Evolutionary conservation across 768 basidiomycete genomes (phyloP).

Genomic region (Xanthoconium purpureum): DNA sequence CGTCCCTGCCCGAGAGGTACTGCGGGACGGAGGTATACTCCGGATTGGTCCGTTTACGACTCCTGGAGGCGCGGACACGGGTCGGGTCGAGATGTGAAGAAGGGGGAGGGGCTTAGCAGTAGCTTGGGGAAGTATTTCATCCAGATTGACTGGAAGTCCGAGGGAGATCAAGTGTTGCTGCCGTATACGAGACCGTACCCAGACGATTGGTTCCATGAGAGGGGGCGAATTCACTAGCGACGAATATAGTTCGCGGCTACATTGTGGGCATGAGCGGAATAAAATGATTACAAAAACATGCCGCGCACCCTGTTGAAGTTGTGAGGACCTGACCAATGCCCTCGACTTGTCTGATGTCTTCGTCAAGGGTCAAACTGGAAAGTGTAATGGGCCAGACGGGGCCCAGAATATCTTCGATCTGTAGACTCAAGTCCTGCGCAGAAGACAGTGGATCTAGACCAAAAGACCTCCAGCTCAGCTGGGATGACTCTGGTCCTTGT

Average conservation of each 20-base stretch:
- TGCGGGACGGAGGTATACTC: constrained; percentile 33
- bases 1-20: constrained; percentile 53
- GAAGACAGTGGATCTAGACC: constrained; percentile 63
- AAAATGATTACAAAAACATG: constrained; percentile 17
- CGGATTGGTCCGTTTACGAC: constrained; percentile 39
- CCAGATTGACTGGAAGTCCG: constrained; percentile 92
- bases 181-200: constrained; percentile 90
- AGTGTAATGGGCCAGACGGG: constrained; percentile 63
- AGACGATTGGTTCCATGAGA: constrained; percentile 81
- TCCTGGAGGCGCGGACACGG: constrained; percentile 76
- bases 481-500: constrained; percentile 39
- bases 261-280: constrained; percentile 16
- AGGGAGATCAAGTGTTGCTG: constrained; percentile 88
- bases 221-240: constrained; percentile 68
- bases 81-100: constrained; percentile 79
- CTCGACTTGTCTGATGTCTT: constrained; percentile 74
- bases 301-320: constrained; percentile 64
- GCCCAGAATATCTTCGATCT: constrained; percentile 62
- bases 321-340: constrained; percentile 79
- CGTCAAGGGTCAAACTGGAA: constrained; percentile 56
- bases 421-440: constrained; percentile 51
- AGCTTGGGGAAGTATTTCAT: constrained; percentile 78
- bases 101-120: constrained; percentile 69
- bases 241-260: constrained; percentile 77
- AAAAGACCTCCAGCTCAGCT: constrained; percentile 57